Evolutionary conservation across 148 eudicot genomes (phyloP), one percentile per base, ranked within the genome.

Genomic region (Vaccinium myrtillus): DNA sequence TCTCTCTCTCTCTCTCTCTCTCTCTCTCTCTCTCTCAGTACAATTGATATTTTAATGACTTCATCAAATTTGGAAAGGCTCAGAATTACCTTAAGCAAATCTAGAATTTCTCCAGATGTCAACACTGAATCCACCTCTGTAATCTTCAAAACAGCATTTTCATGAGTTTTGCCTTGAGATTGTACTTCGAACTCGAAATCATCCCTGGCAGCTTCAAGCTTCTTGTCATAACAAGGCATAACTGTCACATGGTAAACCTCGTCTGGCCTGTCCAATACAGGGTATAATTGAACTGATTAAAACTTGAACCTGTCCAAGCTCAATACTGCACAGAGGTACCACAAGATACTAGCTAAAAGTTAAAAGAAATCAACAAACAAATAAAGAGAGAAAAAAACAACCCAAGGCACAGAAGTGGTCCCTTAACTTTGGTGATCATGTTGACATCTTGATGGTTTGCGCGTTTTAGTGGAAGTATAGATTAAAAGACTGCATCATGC

Each of bases 171-270:
- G 88, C 84, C 84, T 39, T 85, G 77, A 87, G 90, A 56, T 79
- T 92, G 93, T 86, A 87, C 85, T 82, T 91, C 91, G 86, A 95
- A 94, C 46, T 93, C 87, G 75, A 97, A 97, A 86, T 95, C 97
- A 84, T 97, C 99, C 84, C 99, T 92, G 36, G 96, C 86, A 86
- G 99, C 99, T 90, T 97, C 99, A 84, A 97, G 98, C 86, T 97
- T 97, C 87, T 97, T 97, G 90, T 97, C 99, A 90, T 95, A 97
- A 87, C 99, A 97, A 12, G 99, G 99, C 99, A 97, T 97, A 87
- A 97, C 92, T 78, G 99, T 94, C 76, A 97, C 99, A 90, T 97
- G 99, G 92, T 97, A 95, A 77, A 97, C 87, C 69, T 95, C 96
- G 63, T 95, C 93, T 56, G 98, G 92, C 90, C 99, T 97, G 95